Percentiles rank a stretch among this genome's conserved stretches.
Evolutionary conservation across 2,329 filamentous ascomycete genomes (phyloP).

Genomic region (Xylariales sp.): DNA sequence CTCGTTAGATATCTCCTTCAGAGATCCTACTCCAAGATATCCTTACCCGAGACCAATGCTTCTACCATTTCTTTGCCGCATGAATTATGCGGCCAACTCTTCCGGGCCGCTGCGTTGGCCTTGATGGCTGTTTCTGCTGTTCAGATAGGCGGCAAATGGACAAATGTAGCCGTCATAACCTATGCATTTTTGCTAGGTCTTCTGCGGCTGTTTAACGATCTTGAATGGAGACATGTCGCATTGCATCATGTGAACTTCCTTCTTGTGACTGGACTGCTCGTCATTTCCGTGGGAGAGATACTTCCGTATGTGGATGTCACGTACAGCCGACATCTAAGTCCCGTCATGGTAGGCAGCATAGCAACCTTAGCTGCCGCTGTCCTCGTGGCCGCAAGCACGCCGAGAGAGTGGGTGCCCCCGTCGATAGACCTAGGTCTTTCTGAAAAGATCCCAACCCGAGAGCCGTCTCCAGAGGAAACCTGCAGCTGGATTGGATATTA

Average conservation of each 20-base stretch:
- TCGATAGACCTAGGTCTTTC: constrained; percentile 54
- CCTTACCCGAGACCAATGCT: constrained; percentile 49
- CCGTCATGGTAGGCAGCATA: constrained; percentile 52
- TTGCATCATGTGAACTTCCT: constrained; percentile 63
- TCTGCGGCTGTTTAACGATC: constrained; percentile 54
- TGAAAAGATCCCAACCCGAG: constrained; percentile 50
- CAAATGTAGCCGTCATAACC: constrained; percentile 52
- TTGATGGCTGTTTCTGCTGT: constrained; percentile 54
- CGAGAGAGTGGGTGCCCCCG: constrained; percentile 63
- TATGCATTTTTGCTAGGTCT: constrained; percentile 60
- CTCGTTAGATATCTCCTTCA: constrained; percentile 51
- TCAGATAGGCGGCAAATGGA: constrained; percentile 51
- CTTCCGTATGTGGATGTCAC: constrained; percentile 58
- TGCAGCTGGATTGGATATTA: constrained; percentile 66
- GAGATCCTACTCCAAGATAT: constrained; percentile 47
- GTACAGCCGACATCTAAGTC: constrained; percentile 48
- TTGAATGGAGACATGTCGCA: constrained; percentile 59
- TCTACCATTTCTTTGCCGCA: constrained; percentile 56
- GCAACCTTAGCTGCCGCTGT: constrained; percentile 53
- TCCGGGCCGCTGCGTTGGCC: constrained; percentile 54
- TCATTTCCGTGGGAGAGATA: constrained; percentile 53
- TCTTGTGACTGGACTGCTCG: constrained; percentile 52
- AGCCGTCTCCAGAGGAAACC: constrained; percentile 63
- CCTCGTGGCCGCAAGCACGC: constrained; percentile 58
- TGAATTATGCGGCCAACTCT: constrained; percentile 57